These are phyloP conservation scores for Heritiera fomes DNA, from an alignment of 345 rosid genomes.

Conservation along the genomic window DNA sequence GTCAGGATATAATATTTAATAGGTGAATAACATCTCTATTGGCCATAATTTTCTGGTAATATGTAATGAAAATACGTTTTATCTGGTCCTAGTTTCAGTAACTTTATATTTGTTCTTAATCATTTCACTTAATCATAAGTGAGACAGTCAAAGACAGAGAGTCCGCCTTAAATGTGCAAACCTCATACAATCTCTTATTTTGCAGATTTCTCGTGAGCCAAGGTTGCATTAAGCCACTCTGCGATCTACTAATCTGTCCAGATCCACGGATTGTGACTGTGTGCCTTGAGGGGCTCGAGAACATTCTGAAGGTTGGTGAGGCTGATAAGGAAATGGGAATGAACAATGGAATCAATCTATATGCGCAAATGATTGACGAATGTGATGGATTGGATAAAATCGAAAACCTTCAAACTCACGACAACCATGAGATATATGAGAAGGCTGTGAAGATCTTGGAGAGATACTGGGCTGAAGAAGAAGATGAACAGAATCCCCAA, in stretches of 20 bases:
- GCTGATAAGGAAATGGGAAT: slow-evolving; percentile 68
- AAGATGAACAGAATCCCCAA: slow-evolving; percentile 43
- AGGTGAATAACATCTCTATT: not conserved
- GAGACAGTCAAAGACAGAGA: not conserved
- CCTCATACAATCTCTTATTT: slow-evolving; percentile 19
- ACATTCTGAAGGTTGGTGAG: slow-evolving; percentile 80
- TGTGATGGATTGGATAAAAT: slow-evolving; percentile 74
- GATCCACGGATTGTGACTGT: slow-evolving; percentile 86
- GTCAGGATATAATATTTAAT: not conserved
- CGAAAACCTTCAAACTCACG: slow-evolving; percentile 73
- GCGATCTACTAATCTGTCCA: slow-evolving; percentile 75
- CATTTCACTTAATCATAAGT: not conserved
- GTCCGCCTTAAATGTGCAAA: not conserved
- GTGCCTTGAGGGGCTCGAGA: slow-evolving; percentile 82
- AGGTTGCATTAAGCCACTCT: slow-evolving; percentile 84
- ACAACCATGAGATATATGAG: slow-evolving; percentile 78
- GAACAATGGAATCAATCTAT: slow-evolving; percentile 53
- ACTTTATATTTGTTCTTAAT: not conserved
- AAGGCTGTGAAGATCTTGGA: slow-evolving; percentile 82
- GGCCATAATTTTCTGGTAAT: not conserved
- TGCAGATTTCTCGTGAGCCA: slow-evolving; percentile 67
- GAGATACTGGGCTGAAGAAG: slow-evolving; percentile 81
- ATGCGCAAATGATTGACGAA: slow-evolving; percentile 70
- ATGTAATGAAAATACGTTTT: not conserved
- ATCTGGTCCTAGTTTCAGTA: not conserved